Base-by-base conservation (phyloP, 208 protist genomes). In the Acanthamoeba culbertsoni region DNA sequence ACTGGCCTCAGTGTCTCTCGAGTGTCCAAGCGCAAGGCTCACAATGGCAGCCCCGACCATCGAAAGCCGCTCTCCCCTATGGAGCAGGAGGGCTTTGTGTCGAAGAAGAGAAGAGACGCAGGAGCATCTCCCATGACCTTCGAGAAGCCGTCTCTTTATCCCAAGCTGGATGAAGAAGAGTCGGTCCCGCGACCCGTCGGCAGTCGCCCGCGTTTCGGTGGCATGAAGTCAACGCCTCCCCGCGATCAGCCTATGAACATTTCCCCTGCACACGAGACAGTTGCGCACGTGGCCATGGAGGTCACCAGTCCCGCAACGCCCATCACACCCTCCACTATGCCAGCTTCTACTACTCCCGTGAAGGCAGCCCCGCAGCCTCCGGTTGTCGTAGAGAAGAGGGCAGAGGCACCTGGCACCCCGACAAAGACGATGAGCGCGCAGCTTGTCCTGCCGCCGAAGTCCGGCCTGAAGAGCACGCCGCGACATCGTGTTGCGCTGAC, bases 1-100 rank as follows among this genome's bases (percentile, higher is more conserved):
- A 42, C 33, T 42, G 10, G 23, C 63, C 42, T 1, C 71, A 55
- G 43, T 28, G 43, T 31, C 43, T 20, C 43, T 82, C 43, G 73
- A 55, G 73, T 86, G 43, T 40, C 55, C 20, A 86, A 86, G 73
- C 73, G 73, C 12, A 86, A 86, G 37, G 73, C 73, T n/a, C 73
- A 86, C 43, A 86, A 55, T 23, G 43, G 43, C 40, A 55, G 73
- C 31, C 43, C 73, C n/a, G 73, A 86, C 16, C 59, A 33, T 8
- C 59, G 59, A 8, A 18, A 55, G 48, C 12, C 18, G 12, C 59
- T 7, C 16, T 6, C 59, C 59, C 7, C 59, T 40, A n/a, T 45
- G 71, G 71, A 82, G 42, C n/a, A 33, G 26, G 71, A 82, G 26
- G 37, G 40, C 40, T 82, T 51, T 33, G 23, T 23, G 71, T 42